phyloP scores from a whole-genome alignment of 306 rosid species.

The Vigna angularis region DNA sequence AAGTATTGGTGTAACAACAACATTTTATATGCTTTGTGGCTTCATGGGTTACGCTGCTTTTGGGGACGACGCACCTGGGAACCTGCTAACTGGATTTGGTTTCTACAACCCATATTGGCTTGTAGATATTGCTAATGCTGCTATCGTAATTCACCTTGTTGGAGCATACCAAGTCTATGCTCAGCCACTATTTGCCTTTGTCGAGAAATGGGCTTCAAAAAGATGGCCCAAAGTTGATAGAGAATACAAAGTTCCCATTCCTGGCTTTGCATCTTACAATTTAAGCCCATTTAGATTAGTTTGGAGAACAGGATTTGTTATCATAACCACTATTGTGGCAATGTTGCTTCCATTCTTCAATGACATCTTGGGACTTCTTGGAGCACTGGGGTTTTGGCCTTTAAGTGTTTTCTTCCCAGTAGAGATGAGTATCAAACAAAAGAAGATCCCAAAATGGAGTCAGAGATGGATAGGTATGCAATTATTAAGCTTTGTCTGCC shows the following conservation, averaged over 20 bases:
- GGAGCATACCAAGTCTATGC: constrained; percentile 84
- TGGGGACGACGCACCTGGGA: constrained; percentile 71
- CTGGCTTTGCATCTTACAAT: constrained; percentile 43
- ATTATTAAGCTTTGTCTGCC: constrained; percentile 56
- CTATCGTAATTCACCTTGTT: constrained; percentile 72
- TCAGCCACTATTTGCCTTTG: constrained; percentile 75
- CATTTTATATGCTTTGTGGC: constrained; percentile 79
- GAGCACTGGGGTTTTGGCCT: constrained; percentile 90
- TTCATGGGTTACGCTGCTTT: constrained; percentile 79
- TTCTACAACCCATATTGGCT: constrained; percentile 73
- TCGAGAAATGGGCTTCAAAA: constrained; percentile 53
- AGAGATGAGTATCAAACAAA: constrained; percentile 72
- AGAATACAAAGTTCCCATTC: constrained; percentile 57
- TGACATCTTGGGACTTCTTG: constrained; percentile 71
- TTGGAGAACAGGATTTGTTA: constrained; percentile 72
- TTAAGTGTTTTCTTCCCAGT: constrained; percentile 69
- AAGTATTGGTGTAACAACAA: constrained; percentile 64
- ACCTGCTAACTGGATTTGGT: constrained; percentile 82
- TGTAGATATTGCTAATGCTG: constrained; percentile 69
- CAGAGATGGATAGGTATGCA: constrained; percentile 62
- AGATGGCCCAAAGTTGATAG: constrained; percentile 50
- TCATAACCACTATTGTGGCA: constrained; percentile 64
- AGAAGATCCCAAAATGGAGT: constrained; percentile 71
- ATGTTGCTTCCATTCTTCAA: constrained; percentile 87
- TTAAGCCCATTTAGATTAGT: constrained; percentile 64